Conservation (phyloP, 371 early-diverging fungal genomes). For the Syncephalis fuscata region DNA sequence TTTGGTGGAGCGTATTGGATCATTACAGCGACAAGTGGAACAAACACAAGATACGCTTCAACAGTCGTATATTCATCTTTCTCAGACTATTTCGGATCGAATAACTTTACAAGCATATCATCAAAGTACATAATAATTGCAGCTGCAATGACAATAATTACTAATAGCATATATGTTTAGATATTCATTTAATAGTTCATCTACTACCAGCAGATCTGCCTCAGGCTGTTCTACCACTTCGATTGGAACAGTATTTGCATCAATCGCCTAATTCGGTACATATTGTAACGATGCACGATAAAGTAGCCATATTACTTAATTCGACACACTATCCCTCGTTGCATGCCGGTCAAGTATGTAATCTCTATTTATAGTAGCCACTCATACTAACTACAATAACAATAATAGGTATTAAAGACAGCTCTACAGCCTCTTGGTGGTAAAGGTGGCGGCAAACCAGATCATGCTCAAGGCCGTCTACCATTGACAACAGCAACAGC, state of each 20-base stretch:
- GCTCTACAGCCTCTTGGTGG: constrained; percentile 14
- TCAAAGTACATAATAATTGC: too few species aligned
- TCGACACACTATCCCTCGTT: constrained; percentile 15
- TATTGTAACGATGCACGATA: constrained; percentile 27
- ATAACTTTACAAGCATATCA: background rate
- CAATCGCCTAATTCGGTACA: constrained; percentile 21
- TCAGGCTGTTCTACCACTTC: constrained; percentile 28
- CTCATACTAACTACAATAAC: background rate
- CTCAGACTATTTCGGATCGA: background rate
- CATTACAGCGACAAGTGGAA: constrained; percentile 7
- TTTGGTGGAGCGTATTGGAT: background rate
- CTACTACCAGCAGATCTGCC: constrained; percentile 23
- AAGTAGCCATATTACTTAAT: constrained; percentile 26
- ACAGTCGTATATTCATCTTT: background rate
- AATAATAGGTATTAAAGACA: constrained; percentile 10
- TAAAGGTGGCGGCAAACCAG: constrained; percentile 20
- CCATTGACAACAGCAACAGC: background rate
- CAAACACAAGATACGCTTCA: background rate
- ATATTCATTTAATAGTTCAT: constrained; percentile 23
- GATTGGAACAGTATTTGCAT: constrained; percentile 25
- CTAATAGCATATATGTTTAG: constrained; percentile 6
- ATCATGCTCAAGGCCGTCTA: constrained; percentile 13
- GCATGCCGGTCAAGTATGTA: constrained; percentile 27
- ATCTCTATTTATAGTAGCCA: background rate
- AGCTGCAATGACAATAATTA: too few species aligned